These are phyloP conservation scores for Trametes maxima DNA, from an alignment of 768 basidiomycete species.

Conservation along the genomic window DNA sequence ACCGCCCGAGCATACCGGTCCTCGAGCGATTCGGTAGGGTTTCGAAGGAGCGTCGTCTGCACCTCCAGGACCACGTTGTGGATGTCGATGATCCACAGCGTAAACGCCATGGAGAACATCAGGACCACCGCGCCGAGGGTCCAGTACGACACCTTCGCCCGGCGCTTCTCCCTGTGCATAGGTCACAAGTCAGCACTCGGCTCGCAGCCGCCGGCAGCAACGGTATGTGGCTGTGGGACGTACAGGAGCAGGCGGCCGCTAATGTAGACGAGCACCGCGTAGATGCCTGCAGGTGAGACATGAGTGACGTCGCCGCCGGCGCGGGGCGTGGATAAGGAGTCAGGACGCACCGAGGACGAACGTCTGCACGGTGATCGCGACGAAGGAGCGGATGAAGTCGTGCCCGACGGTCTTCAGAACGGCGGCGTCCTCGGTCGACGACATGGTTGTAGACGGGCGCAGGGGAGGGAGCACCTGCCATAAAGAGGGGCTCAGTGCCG, in stretches of 20 bases:
- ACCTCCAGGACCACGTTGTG: slow-evolving; percentile 24
- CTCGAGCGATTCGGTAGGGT: slow-evolving; percentile 5
- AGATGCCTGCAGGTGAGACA: neutral
- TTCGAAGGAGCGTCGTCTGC: slow-evolving; percentile 11
- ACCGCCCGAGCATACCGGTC: slow-evolving; percentile 5
- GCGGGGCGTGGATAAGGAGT: neutral
- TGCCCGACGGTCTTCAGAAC: slow-evolving; percentile 5
- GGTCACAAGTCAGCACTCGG: neutral
- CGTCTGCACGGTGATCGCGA: slow-evolving; percentile 14
- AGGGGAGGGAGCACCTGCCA: neutral
- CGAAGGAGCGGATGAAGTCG: slow-evolving; percentile 10
- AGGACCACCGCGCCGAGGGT: slow-evolving; percentile 6
- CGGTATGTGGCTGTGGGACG: neutral
- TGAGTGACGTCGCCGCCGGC: too few species aligned
- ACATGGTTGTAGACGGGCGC: neutral
- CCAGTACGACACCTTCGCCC: neutral
- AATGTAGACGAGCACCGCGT: neutral
- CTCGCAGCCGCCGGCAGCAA: neutral
- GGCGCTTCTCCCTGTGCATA: neutral
- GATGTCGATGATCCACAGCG: slow-evolving; percentile 27
- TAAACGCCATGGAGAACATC: slow-evolving; percentile 16
- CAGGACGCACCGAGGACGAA: slow-evolving; percentile 7
- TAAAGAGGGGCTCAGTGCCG: too few species aligned
- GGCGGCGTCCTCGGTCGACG: neutral
- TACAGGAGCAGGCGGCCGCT: neutral